A percentile compares a stretch with the other conserved stretches of the same genome.
phyloP scores from a whole-genome alignment of 208 protist genomes.

The Trypanosoma vivax region DNA sequence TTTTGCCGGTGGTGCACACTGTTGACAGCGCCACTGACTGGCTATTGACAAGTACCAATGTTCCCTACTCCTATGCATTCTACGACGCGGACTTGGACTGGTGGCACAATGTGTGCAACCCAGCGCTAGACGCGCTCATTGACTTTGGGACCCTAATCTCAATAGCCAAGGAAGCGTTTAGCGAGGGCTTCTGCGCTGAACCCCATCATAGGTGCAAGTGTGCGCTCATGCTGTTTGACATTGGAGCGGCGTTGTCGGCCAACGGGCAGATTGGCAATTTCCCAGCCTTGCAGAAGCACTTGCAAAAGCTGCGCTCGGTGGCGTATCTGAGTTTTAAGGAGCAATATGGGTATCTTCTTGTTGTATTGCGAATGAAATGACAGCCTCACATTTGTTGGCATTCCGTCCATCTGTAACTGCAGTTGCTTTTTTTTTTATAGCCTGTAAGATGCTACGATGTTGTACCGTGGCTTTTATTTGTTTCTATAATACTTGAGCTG shows the following conservation, averaged over 20 bases:
- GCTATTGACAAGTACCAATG: constrained; percentile 25
- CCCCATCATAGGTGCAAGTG: constrained; percentile 31
- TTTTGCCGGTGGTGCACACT: constrained; percentile 51
- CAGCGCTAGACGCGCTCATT: constrained; percentile 15
- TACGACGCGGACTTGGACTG: constrained; percentile 3
- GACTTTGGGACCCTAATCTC: constrained; percentile 17
- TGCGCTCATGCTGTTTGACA: constrained; percentile 39
- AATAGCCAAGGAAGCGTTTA: constrained; percentile 26
- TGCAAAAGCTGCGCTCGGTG: constrained; percentile 32
- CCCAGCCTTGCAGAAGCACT: constrained; percentile 20
- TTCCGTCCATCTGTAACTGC: no score
- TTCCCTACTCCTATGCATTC: constrained; percentile 11
- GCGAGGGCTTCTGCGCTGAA: constrained; percentile 31
- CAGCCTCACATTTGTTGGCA: no score
- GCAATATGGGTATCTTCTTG: constrained; percentile 42
- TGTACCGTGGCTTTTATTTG: no score
- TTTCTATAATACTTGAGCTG: no score
- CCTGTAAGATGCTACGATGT: no score
- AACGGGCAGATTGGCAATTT: constrained; percentile 5
- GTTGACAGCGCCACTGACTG: constrained; percentile 14
- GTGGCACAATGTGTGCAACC: constrained; percentile 9
- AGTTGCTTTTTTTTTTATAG: no score
- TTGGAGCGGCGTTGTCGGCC: constrained; percentile 35
- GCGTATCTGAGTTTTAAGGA: constrained; percentile 14
- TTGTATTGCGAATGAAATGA: no score